These are phyloP conservation scores for Hypoxylon fragiforme DNA, from an alignment of 495 filamentous ascomycete genomes.

Conservation along the genomic window DNA sequence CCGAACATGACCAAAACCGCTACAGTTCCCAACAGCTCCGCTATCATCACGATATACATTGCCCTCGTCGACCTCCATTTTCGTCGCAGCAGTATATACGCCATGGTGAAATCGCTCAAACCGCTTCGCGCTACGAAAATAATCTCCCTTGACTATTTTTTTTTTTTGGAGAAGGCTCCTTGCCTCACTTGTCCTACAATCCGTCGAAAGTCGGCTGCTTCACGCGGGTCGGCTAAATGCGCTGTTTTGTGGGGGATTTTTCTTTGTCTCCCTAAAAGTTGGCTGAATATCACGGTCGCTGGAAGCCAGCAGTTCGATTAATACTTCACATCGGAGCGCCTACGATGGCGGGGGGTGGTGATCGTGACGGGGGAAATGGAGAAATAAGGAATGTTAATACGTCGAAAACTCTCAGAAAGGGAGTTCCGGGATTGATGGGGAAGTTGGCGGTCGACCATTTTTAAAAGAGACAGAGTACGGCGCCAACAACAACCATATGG, in stretches of 20 bases:
- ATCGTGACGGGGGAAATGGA: not conserved
- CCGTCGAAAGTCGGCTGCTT: not conserved
- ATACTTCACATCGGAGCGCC: conserved; percentile 29
- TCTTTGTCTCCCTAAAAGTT: conserved; percentile 3
- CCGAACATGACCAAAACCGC: conserved; percentile 76
- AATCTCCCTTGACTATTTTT: conserved; percentile 8
- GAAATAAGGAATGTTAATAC: conserved; percentile 12
- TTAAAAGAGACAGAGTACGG: too few relatives aligned
- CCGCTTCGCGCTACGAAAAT: conserved; percentile 22
- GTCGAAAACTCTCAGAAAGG: conserved; percentile 26
- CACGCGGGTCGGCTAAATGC: conserved; percentile 23
- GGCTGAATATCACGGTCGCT: conserved; percentile 24
- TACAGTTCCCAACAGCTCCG: conserved; percentile 72
- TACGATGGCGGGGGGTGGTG: conserved; percentile 21
- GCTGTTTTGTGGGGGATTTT: conserved; percentile 7
- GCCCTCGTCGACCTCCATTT: conserved; percentile 68
- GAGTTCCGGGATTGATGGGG: conserved; percentile 26
- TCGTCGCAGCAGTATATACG: conserved; percentile 50
- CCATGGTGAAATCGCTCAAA: conserved; percentile 45
- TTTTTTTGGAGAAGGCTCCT: too few relatives aligned
- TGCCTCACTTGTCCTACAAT: not conserved
- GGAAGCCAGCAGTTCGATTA: conserved; percentile 26
- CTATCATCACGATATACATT: conserved; percentile 65
- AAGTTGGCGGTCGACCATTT: conserved; percentile 38
- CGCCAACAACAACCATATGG: conserved; percentile 23